These are phyloP conservation scores for Geosiphon pyriformis DNA, from an alignment of 192 early-diverging fungal species.

Conservation along the genomic window DNA sequence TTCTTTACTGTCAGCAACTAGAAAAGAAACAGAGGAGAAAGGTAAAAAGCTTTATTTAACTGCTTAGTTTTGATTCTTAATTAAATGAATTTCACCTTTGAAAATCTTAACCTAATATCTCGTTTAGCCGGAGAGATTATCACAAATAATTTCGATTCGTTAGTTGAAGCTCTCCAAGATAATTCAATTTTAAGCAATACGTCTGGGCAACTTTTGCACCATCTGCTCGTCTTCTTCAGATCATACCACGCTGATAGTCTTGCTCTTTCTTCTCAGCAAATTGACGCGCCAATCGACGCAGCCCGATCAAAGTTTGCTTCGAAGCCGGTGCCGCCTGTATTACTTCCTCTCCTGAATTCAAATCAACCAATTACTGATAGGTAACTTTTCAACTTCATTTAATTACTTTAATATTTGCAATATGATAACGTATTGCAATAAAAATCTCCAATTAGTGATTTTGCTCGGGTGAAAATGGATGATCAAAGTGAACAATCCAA, in stretches of 20 bases:
- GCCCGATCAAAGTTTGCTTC: constrained; percentile 7
- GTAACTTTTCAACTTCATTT: constrained; percentile 5
- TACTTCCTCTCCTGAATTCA: background rate
- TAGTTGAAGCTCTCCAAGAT: constrained; percentile 11
- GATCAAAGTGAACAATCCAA: constrained; percentile 31
- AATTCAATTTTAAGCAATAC: background rate
- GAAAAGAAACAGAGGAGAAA: constrained; percentile 37
- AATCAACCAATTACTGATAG: background rate
- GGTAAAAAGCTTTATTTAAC: too few relatives aligned
- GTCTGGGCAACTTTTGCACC: constrained; percentile 3
- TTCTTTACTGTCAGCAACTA: constrained; percentile 34
- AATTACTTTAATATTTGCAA: constrained; percentile 2
- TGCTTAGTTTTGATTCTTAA: too few relatives aligned
- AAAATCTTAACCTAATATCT: background rate
- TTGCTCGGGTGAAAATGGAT: background rate
- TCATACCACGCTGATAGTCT: constrained; percentile 17
- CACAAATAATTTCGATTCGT: constrained; percentile 16
- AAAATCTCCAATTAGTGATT: constrained; percentile 8
- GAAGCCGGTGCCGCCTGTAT: constrained; percentile 9
- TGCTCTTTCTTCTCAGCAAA: constrained; percentile 3
- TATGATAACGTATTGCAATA: background rate
- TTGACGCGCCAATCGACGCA: constrained; percentile 1
- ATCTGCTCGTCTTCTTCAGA: constrained; percentile 18
- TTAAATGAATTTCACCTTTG: background rate
- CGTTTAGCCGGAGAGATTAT: constrained; percentile 20